These are phyloP conservation scores for Lenwebbia sp. DNA, from an alignment of 345 rosid species.

Conservation along the genomic window DNA sequence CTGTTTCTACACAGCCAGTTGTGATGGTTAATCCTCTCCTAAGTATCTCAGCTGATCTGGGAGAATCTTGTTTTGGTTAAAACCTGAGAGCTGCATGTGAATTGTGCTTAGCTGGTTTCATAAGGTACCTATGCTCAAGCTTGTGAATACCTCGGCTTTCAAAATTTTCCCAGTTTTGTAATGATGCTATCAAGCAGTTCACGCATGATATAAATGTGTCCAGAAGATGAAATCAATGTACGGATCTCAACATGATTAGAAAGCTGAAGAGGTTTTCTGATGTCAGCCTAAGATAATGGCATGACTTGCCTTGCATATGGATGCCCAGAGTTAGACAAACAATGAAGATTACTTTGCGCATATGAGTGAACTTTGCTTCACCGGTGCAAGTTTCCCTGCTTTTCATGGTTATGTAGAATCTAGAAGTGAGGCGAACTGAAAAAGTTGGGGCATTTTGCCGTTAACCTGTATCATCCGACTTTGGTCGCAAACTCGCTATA, in stretches of 20 bases:
- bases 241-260: neutral
- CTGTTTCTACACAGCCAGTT: neutral
- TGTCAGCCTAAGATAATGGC: neutral
- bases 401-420: neutral
- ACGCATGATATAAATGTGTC: neutral
- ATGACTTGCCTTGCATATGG: neutral
- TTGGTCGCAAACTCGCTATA: neutral
- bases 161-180: neutral
- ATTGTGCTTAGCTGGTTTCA: neutral
- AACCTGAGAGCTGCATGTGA: neutral
- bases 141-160: neutral
- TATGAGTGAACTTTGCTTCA: neutral
- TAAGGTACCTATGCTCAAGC: neutral
- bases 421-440: neutral
- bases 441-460: neutral
- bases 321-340: neutral
- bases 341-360: neutral
- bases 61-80: neutral
- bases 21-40: neutral
- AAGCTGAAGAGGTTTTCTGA: neutral
- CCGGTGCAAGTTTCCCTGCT: neutral
- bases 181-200: neutral
- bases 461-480: neutral
- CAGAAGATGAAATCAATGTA: neutral
- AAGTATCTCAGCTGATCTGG: neutral